phyloP scores from a whole-genome alignment of 768 basidiomycete species.

The Rickenella mellea region DNA sequence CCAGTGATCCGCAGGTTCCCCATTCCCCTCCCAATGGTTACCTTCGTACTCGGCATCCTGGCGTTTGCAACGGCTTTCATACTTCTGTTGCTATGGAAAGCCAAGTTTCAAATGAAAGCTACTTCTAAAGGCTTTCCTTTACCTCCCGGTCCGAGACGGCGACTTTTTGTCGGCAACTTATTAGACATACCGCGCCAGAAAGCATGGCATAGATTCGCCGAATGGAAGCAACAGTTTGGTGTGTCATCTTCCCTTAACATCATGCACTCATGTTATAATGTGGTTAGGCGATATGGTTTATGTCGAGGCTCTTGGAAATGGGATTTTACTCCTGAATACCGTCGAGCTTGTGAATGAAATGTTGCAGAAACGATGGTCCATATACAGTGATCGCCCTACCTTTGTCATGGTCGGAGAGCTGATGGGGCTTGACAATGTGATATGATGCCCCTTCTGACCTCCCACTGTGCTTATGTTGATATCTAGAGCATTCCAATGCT shows the following conservation, averaged over 20 bases:
- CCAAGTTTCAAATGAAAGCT: too few relatives aligned
- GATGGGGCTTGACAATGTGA: too few relatives aligned
- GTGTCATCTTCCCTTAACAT: too few relatives aligned
- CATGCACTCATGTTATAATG: not conserved
- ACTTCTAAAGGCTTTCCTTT: slow-evolving; percentile 7
- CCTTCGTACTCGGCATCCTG: too few relatives aligned
- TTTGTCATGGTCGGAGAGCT: slow-evolving; percentile 65
- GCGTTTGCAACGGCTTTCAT: too few relatives aligned
- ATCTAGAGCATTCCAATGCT: slow-evolving; percentile 18
- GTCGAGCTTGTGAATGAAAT: slow-evolving; percentile 18
- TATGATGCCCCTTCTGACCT: too few relatives aligned
- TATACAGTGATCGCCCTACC: slow-evolving; percentile 31
- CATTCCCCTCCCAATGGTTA: too few relatives aligned
- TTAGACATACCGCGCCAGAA: slow-evolving; percentile 13
- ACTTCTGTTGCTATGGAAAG: too few relatives aligned
- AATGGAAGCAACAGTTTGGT: slow-evolving; percentile 14
- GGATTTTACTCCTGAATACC: slow-evolving; percentile 18
- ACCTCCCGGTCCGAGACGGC: slow-evolving; percentile 15
- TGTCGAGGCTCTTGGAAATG: slow-evolving; percentile 11
- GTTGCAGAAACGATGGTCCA: slow-evolving; percentile 18
- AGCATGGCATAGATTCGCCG: slow-evolving; percentile 10
- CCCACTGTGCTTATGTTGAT: too few relatives aligned
- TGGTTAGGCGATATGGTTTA: slow-evolving; percentile 18
- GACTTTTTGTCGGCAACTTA: slow-evolving; percentile 15
- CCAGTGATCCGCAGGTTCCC: too few relatives aligned